Percentiles rank a stretch among this genome's conserved stretches.
Conservation (phyloP, 805 yeast species). For the Candida takata region DNA sequence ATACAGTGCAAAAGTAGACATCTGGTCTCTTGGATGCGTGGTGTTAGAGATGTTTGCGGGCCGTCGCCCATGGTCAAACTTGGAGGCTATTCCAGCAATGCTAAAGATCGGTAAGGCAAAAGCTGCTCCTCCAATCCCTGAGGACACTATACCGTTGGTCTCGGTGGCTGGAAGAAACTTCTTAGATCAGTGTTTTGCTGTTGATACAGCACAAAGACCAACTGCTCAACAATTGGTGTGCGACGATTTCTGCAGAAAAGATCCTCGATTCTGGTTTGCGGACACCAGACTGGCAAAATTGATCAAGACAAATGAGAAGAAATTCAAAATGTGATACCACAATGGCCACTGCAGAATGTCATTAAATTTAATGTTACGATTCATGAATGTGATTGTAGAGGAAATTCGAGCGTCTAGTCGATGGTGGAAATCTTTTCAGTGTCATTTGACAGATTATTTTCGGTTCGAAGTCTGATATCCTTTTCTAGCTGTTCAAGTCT, state of each 20-base stretch:
- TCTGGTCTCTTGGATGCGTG: slow-evolving; percentile 98
- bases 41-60: slow-evolving; percentile 98
- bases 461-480: slow-evolving; percentile 1
- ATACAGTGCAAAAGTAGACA: slow-evolving; percentile 95
- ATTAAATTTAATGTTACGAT: too few species aligned
- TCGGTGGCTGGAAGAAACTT: slow-evolving; percentile 63
- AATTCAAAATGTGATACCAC: slow-evolving; percentile 9
- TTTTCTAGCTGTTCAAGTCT: slow-evolving; percentile 5
- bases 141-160: slow-evolving; percentile 65
- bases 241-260: slow-evolving; percentile 44
- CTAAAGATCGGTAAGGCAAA: slow-evolving; percentile 80
- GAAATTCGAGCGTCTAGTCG: too few species aligned
- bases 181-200: slow-evolving; percentile 65
- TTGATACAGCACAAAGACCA: slow-evolving; percentile 80
- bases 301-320: slow-evolving; percentile 38
- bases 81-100: slow-evolving; percentile 92
- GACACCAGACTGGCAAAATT: slow-evolving; percentile 49
- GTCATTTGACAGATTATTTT: background rate
- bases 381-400: too few species aligned
- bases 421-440: too few species aligned
- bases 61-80: slow-evolving; percentile 93
- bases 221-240: slow-evolving; percentile 63
- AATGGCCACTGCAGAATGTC: too few species aligned
- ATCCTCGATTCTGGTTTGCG: slow-evolving; percentile 39
- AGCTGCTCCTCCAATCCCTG: slow-evolving; percentile 93